These are phyloP conservation scores for Inga oerstediana DNA, from an alignment of 306 rosid genomes.

Conservation along the genomic window DNA sequence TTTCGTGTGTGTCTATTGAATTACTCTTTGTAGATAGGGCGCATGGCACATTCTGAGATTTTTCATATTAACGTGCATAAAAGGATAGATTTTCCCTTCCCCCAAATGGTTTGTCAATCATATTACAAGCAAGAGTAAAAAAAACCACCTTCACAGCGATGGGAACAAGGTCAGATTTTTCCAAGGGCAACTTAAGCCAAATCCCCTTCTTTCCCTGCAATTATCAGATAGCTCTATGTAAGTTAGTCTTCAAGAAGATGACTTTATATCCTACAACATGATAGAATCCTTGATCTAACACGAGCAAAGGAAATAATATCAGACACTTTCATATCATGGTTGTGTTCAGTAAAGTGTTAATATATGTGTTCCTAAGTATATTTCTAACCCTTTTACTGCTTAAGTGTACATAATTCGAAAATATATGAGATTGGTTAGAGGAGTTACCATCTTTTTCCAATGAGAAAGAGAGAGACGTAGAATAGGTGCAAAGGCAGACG, in stretches of 20 bases:
- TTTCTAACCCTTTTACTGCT: neutral
- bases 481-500: slow-evolving; percentile 52
- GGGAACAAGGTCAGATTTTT: slow-evolving; percentile 78
- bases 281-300: neutral
- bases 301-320: neutral
- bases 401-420: neutral
- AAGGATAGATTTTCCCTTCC: neutral
- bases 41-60: neutral
- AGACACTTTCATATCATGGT: neutral
- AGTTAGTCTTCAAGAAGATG: slow-evolving; percentile 20
- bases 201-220: slow-evolving; percentile 93
- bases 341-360: neutral
- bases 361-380: neutral
- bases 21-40: neutral
- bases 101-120: neutral
- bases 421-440: neutral
- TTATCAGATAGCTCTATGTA: slow-evolving; percentile 10
- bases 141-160: slow-evolving; percentile 82
- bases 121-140: neutral
- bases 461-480: slow-evolving; percentile 74
- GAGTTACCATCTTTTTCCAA: slow-evolving; percentile 70
- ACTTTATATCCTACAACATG: neutral
- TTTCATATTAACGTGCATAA: neutral
- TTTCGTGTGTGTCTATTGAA: neutral
- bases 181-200: slow-evolving; percentile 87